Base-by-base conservation (phyloP, 1,284 basidiomycete species). In the Ceratobasidium sp. region DNA sequence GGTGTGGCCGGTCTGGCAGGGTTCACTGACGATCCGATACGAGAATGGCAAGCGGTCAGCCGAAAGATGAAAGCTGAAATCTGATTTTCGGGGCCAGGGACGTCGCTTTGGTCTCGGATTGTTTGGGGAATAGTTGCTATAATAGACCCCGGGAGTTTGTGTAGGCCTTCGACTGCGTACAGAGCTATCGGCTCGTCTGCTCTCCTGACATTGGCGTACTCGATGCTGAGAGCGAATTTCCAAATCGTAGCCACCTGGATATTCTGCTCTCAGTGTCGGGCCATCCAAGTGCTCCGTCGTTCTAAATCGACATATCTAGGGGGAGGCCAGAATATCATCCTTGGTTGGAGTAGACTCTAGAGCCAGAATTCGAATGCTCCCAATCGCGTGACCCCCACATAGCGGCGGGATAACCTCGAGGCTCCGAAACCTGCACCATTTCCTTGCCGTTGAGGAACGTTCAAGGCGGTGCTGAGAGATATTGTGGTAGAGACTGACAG, bases 381-480 rank as follows among this genome's bases (percentile, higher is more conserved):
- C 25, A 32, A 29, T 32, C 50, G 45, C 58, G 10, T 40, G 22
- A 31, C 35, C 58, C 32, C 58, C 58, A 47, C 58, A 52, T 31
- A n/a, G 49, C 47, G 58, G 58, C 58, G 58, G 47, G 56, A 29
- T 35, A 31, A 64, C 58, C 58, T 64, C 58, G 58, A 64, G 58
- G 58, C 47, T 27, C 6, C 58, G 58, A 64, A 64, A 64, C 58
- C 40, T 64, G 58, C 58, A 25, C 29, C 20, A 35, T 20, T 49
- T 64, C 43, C 58, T 52, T 64, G 58, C 54, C 22, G 10, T 20
- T 12, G 35, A 34, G 6, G 35, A 40, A 38, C 47, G 22, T 32
- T 50, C 29, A 38, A 52, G 15, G 27, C 32, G 42, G 27, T 40
- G n/a, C 10, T 47, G 25, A 13, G 20, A 32, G n/a, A 47, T 40